These are phyloP conservation scores for Clonostachys chloroleuca DNA, from an alignment of 2,329 filamentous ascomycete species.

Conservation along the genomic window DNA sequence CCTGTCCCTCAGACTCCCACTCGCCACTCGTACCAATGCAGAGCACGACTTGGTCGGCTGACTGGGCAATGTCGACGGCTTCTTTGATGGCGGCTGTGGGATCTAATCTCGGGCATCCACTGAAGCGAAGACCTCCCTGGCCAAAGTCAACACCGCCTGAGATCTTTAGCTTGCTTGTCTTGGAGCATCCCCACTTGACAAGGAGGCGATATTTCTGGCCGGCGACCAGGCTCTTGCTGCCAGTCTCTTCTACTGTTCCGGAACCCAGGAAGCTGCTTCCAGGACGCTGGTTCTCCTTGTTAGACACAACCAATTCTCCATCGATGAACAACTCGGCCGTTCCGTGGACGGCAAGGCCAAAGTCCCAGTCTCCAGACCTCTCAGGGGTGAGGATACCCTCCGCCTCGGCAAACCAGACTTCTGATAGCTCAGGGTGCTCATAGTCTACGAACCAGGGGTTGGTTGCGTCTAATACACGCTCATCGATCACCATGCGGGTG, in stretches of 20 bases:
- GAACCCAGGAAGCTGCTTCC: slow-evolving; percentile 27
- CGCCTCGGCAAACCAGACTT: slow-evolving; percentile 8
- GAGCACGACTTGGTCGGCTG: slow-evolving; percentile 72
- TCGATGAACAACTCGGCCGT: slow-evolving; percentile 22
- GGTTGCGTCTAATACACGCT: slow-evolving; percentile 11
- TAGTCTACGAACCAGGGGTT: slow-evolving; percentile 19
- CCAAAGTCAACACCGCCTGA: slow-evolving; percentile 54
- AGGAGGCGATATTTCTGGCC: slow-evolving; percentile 4
- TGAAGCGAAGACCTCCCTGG: slow-evolving; percentile 8
- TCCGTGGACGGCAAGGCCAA: slow-evolving; percentile 22
- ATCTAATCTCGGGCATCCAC: slow-evolving; percentile 46
- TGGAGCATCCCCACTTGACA: slow-evolving; percentile 6
- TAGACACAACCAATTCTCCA: slow-evolving; percentile 21
- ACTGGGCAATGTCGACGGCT: slow-evolving; percentile 63
- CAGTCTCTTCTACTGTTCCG: slow-evolving; percentile 21
- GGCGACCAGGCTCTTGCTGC: slow-evolving; percentile 2
- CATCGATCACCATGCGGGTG: slow-evolving; percentile 9
- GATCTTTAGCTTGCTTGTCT: slow-evolving; percentile 17
- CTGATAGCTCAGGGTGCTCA: slow-evolving; percentile 13
- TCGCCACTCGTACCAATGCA: slow-evolving; percentile 75
- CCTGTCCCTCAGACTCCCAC: slow-evolving; percentile 76
- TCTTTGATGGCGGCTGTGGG: slow-evolving; percentile 43
- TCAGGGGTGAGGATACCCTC: background rate
- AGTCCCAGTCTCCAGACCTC: slow-evolving; percentile 15
- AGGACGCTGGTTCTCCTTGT: slow-evolving; percentile 16